Conservation (phyloP, 495 filamentous ascomycete genomes). For the Lasiosphaeria miniovina region DNA sequence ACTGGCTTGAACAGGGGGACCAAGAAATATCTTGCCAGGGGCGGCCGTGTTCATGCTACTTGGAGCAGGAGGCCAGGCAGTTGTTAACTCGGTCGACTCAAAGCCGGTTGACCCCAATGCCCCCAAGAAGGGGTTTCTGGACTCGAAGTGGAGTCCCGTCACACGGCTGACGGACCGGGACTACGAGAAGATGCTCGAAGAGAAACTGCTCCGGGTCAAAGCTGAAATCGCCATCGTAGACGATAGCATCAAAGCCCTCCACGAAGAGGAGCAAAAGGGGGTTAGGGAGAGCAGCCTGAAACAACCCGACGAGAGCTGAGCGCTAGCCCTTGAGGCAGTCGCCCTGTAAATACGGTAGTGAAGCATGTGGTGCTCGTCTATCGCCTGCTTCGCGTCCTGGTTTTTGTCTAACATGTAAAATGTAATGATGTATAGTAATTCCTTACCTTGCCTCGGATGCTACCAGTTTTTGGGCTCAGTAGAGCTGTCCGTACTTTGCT, state of each 20-base stretch:
- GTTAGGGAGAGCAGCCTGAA: not conserved
- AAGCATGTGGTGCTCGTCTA: no score
- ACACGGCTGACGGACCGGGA: constrained; percentile 72
- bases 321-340: not conserved
- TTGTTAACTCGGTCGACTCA: constrained; percentile 17
- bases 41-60: constrained; percentile 34
- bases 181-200: constrained; percentile 70
- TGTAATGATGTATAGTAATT: no score
- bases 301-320: not conserved
- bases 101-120: constrained; percentile 8
- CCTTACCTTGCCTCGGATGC: no score
- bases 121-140: constrained; percentile 33
- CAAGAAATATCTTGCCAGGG: constrained; percentile 42
- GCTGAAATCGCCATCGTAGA: constrained; percentile 84
- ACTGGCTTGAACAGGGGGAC: constrained; percentile 34
- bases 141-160: constrained; percentile 79
- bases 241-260: constrained; percentile 68
- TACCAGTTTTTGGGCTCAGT: no score
- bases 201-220: constrained; percentile 74
- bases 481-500: no score
- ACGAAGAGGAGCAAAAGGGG: constrained; percentile 19
- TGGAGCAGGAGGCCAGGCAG: constrained; percentile 36
- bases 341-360: no score
- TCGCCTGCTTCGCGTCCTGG: no score
- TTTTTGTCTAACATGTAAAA: no score